Conservation (phyloP, 306 rosid species). For the Castanopsis chinensis region DNA sequence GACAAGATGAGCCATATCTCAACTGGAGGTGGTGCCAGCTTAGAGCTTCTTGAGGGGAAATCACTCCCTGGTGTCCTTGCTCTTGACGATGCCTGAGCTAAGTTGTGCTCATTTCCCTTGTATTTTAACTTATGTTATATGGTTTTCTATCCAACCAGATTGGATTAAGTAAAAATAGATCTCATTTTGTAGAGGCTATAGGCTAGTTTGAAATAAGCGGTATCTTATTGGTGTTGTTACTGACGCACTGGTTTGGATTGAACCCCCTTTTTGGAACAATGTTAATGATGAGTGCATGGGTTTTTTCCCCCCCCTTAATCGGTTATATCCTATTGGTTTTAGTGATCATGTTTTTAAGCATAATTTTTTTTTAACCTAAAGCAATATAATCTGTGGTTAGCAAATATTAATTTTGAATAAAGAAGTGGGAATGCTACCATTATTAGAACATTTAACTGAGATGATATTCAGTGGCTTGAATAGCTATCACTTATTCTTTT, state of each 20-base stretch:
- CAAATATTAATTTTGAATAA: no score
- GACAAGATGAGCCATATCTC: constrained; percentile 98
- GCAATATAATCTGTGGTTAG: no score
- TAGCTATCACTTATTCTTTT: no score
- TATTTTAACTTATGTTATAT: constrained; percentile 23
- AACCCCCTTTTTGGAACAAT: constrained; percentile 20
- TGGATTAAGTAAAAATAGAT: constrained; percentile 25
- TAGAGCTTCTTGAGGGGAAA: constrained; percentile 98
- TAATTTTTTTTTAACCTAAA: no score
- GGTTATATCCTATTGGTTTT: no score
- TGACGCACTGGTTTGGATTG: constrained; percentile 19
- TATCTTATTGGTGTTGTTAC: constrained; percentile 27
- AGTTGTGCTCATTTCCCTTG: not conserved
- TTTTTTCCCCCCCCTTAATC: not conserved
- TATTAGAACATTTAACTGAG: not conserved
- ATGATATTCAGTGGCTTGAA: not conserved
- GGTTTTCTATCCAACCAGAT: constrained; percentile 49
- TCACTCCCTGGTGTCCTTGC: constrained; percentile 94
- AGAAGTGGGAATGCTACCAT: no score
- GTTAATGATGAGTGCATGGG: not conserved
- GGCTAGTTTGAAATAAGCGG: constrained; percentile 41
- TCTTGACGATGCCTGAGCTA: constrained; percentile 68
- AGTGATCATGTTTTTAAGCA: no score
- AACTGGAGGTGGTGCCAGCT: constrained; percentile 98
- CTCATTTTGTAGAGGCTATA: constrained; percentile 50